These are phyloP conservation scores for Solanum habrochaites DNA, from an alignment of 257 asterid genomes.

Conservation along the genomic window DNA sequence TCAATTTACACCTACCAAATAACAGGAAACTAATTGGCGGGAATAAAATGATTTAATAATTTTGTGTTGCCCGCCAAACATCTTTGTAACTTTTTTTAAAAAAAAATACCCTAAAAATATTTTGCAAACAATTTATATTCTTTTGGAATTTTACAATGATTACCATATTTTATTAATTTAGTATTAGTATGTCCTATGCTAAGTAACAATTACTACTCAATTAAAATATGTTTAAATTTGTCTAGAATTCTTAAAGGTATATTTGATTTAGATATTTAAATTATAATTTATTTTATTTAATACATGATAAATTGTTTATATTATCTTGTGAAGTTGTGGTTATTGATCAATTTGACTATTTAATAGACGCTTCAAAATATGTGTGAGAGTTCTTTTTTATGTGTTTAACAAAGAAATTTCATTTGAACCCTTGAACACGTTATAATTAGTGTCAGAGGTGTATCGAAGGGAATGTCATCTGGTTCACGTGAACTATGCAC, in stretches of 20 bases:
- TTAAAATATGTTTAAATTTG: background rate
- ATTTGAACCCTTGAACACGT: background rate
- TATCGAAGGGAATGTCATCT: too few species aligned
- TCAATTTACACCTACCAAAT: background rate
- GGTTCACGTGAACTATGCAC: too few species aligned
- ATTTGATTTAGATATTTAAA: background rate
- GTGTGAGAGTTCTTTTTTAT: too few species aligned
- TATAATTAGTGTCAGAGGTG: too few species aligned
- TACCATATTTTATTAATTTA: background rate
- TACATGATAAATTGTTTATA: background rate
- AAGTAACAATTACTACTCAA: background rate
- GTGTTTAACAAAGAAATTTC: background rate
- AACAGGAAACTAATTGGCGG: background rate
- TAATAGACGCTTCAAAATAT: background rate
- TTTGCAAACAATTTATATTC: background rate
- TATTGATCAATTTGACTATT: background rate
- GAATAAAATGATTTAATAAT: background rate
- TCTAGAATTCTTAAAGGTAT: background rate
- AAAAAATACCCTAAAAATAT: background rate
- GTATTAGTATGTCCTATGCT: background rate
- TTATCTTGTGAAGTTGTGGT: background rate
- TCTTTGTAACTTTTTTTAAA: background rate
- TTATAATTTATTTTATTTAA: background rate
- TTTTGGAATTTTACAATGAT: background rate
- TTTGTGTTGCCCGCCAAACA: background rate